Base-by-base conservation (phyloP, 2,329 filamentous ascomycete genomes). In the Neurospora crassa region DNA sequence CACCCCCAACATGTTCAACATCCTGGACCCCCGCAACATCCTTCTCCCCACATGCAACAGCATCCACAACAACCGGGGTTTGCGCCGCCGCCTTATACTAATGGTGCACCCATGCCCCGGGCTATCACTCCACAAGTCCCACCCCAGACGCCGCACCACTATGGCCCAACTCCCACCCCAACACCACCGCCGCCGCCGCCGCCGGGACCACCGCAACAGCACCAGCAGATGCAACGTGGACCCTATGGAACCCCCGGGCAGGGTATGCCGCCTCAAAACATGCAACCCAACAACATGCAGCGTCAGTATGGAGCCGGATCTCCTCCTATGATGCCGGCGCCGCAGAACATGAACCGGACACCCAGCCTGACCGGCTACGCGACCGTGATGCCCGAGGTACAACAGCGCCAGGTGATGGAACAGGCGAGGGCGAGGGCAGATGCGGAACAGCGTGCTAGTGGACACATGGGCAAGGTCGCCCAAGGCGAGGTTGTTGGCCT, bases 341-440 rank as follows among this genome's bases (percentile, higher is more conserved):
- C 16, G 18, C 67, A 59, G 20, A 72, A 73, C 18, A 71, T 63
- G 53, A 63, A 72, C 43, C 67, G 71, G 20, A 67, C 72, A 5
- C 78, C 80, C 34, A 82, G 81, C 18, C 77, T 82, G 4, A 81
- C 83, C 2, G 84, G 84, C 41, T 86, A 85, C 71, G 83, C 84
- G 67, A 85, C 83, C 5, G 83, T 85, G 67, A 84, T 85, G 76
- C 81, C 82, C 45, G 83, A 85, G 74, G 81, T 82, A 18, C 83
- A 85, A 72, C 84, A 86, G 75, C 83, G 84, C 75, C 82, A 84
- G 70, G 82, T 85, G 67, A 79, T 85, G 76, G 84, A 87, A 69
- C 84, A 86, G 76, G 84, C 85, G 8, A 83, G 84, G 70, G 84
- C 83, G 3, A 79, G 84, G 37, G 81, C 83, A 16, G 83, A 77